Evolutionary conservation across 805 yeast species (phyloP).

Genomic region (Teunomyces stri): DNA sequence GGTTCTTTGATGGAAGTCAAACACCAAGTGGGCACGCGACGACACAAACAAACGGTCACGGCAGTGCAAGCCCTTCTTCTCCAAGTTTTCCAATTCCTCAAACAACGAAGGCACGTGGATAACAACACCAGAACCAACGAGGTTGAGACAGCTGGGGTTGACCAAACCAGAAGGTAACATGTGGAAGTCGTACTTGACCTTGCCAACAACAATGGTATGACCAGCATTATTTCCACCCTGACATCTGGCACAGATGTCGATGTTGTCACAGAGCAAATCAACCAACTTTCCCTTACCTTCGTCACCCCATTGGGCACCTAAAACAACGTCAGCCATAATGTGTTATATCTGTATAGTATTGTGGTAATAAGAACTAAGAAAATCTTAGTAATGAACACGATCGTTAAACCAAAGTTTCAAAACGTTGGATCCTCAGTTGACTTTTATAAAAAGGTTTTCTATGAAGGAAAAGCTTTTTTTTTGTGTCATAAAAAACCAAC

Average conservation of each 20-base stretch:
- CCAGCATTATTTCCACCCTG: slow-evolving; percentile 99
- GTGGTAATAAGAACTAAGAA: slow-evolving; percentile 1
- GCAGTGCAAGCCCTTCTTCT: slow-evolving; percentile 76
- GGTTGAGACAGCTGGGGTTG: slow-evolving; percentile 84
- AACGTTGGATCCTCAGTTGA: not conserved
- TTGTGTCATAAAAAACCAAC: not conserved
- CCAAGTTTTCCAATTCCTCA: slow-evolving; percentile 77
- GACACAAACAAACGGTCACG: slow-evolving; percentile 79
- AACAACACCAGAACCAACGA: slow-evolving; percentile 96
- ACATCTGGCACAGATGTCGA: slow-evolving; percentile 97
- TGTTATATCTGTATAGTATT: not conserved
- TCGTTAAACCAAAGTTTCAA: slow-evolving; percentile 24
- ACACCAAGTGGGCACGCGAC: slow-evolving; percentile 93
- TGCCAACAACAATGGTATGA: slow-evolving; percentile 92
- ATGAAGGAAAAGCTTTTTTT: slow-evolving; percentile 7
- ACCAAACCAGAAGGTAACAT: slow-evolving; percentile 98
- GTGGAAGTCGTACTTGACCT: slow-evolving; percentile 92
- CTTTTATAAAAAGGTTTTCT: not conserved
- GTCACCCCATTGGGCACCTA: slow-evolving; percentile 99
- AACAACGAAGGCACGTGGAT: slow-evolving; percentile 93
- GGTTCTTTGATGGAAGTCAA: slow-evolving; percentile 96
- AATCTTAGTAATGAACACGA: slow-evolving; percentile 24
- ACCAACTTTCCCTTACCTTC: slow-evolving; percentile 99
- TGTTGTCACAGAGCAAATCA: slow-evolving; percentile 88
- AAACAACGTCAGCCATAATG: slow-evolving; percentile 81